Conservation (phyloP, 306 rosid genomes). For the Malus sieversii region DNA sequence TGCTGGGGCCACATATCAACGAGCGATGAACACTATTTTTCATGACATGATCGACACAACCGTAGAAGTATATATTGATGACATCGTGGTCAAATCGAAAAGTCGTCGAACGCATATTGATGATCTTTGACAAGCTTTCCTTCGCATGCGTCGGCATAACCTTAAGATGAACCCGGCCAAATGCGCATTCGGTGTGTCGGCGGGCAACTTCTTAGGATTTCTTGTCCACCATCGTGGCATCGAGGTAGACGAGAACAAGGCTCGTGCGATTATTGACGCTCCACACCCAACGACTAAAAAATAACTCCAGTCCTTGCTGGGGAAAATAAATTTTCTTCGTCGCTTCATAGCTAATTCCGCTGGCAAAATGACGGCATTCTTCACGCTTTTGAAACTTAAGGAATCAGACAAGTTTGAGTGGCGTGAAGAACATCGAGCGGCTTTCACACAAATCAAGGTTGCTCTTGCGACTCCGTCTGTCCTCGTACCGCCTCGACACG, state of each 20-base stretch:
- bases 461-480: rapidly evolving
- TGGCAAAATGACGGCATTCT: rapidly evolving
- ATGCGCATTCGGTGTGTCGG: too few relatives aligned
- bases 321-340: rapidly evolving
- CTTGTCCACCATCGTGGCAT: rapidly evolving
- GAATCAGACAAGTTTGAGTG: rapidly evolving
- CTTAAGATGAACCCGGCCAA: too few relatives aligned
- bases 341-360: rapidly evolving
- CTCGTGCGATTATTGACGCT: too few relatives aligned
- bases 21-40: rapidly evolving
- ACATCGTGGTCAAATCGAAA: rapidly evolving
- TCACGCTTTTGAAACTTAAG: too few relatives aligned
- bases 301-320: too few relatives aligned
- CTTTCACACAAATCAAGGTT: too few relatives aligned
- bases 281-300: too few relatives aligned
- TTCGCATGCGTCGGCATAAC: rapidly evolving
- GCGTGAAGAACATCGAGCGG: rapidly evolving
- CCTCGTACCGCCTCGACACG: rapidly evolving
- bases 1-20: too few relatives aligned
- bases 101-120: rapidly evolving
- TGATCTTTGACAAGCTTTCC: too few relatives aligned
- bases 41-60: rapidly evolving
- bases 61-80: rapidly evolving
- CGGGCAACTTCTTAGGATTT: rapidly evolving
- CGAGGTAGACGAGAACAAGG: rapidly evolving